Percentiles rank a stretch among this genome's conserved stretches.
These are phyloP conservation scores for Phytopythium chamaehyphon DNA, from an alignment of 352 stramenopile species.

Conservation along the genomic window DNA sequence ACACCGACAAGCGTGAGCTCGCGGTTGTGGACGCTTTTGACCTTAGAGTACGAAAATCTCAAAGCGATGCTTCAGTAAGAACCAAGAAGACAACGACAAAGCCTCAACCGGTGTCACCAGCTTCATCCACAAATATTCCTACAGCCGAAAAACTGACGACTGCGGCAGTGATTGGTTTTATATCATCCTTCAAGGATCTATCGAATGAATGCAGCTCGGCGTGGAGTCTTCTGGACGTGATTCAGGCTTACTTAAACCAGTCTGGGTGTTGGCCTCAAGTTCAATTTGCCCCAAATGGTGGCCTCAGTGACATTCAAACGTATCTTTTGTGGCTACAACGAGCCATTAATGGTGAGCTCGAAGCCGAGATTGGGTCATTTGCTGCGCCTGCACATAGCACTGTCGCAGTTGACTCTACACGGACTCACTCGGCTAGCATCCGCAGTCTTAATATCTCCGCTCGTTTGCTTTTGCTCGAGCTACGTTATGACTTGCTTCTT, in stretches of 20 bases:
- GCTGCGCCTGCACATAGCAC: not conserved
- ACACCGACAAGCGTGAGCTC: slow-evolving; percentile 10
- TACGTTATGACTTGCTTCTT: slow-evolving; percentile 45
- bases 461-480: slow-evolving; percentile 56
- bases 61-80: too few relatives aligned
- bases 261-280: slow-evolving; percentile 51
- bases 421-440: not conserved
- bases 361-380: slow-evolving; percentile 8
- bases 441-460: slow-evolving; percentile 29
- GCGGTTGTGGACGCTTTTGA: slow-evolving; percentile 16
- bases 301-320: slow-evolving; percentile 29
- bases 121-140: not conserved
- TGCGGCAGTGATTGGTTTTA: slow-evolving; percentile 11
- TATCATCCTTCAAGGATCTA: not conserved
- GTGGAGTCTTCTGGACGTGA: slow-evolving; percentile 18
- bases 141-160: too few relatives aligned
- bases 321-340: slow-evolving; percentile 63
- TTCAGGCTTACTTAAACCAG: slow-evolving; percentile 48
- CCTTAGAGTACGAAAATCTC: too few relatives aligned
- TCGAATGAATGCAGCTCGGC: not conserved
- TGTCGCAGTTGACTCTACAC: not conserved
- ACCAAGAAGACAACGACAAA: too few relatives aligned
- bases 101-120: not conserved
- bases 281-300: slow-evolving; percentile 21
- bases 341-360: slow-evolving; percentile 29